A percentile compares a stretch with the other conserved stretches of the same genome.
Evolutionary conservation across 2,329 filamentous ascomycete species (phyloP).

Genomic region (Exophiala aquamarina): DNA sequence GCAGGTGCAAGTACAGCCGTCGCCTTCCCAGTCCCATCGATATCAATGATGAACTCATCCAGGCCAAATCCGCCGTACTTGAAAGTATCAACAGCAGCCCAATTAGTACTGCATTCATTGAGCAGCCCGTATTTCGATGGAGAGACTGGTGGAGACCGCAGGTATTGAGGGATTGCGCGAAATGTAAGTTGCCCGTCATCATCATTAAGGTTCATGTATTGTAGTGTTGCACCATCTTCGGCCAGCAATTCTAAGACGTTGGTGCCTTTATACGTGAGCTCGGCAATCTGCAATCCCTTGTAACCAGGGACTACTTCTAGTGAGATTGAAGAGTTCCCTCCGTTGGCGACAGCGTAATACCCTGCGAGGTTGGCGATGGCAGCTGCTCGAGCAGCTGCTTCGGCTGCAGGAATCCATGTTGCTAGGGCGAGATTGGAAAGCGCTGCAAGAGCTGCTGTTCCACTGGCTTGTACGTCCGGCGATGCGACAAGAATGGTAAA

Average conservation of each 20-base stretch:
- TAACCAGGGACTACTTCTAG: conserved; percentile 19
- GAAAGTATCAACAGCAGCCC: conserved; percentile 19
- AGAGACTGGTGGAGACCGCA: not conserved
- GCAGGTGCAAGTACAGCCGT: conserved; percentile 15
- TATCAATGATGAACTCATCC: conserved; percentile 27
- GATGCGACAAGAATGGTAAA: conserved; percentile 42
- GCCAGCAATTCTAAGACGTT: conserved; percentile 1
- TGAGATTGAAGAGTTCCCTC: conserved; percentile 31
- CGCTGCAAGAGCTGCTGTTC: conserved; percentile 31
- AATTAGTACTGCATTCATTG: conserved; percentile 9
- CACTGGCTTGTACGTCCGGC: conserved; percentile 16
- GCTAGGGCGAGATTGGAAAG: conserved; percentile 26
- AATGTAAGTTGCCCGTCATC: conserved; percentile 5
- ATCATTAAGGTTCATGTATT: conserved; percentile 11
- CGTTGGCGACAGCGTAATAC: conserved; percentile 28
- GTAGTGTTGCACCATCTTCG: conserved; percentile 3
- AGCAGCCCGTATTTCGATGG: not conserved
- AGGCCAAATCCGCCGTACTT: conserved; percentile 28
- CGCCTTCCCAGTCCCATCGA: conserved; percentile 26
- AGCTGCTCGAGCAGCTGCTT: conserved; percentile 30
- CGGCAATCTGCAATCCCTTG: conserved; percentile 26
- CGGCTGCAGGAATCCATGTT: conserved; percentile 10
- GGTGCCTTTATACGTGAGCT: conserved; percentile 15
- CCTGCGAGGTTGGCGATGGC: conserved; percentile 29
- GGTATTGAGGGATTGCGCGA: conserved; percentile 7